phyloP scores from a whole-genome alignment of 305 asterid genomes.

The Plantago coronopus region DNA sequence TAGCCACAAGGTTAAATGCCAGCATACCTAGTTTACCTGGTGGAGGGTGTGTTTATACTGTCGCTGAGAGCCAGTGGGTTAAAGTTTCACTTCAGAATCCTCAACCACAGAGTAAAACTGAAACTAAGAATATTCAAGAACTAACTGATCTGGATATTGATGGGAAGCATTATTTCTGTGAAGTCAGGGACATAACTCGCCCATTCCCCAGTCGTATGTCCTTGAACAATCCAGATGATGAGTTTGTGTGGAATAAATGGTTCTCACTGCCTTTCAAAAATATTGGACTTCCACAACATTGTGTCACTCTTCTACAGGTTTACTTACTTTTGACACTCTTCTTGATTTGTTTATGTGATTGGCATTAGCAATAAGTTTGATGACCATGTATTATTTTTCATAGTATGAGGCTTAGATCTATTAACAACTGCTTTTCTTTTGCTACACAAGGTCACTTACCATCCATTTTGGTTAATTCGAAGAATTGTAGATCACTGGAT shows the following conservation, averaged over 20 bases:
- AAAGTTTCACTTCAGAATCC: constrained; percentile 83
- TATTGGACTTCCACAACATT: constrained; percentile 89
- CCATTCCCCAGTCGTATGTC: constrained; percentile 93
- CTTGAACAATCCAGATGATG: constrained; percentile 75
- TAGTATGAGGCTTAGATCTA: background rate
- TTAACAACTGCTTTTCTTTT: constrained; percentile 8
- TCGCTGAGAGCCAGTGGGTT: constrained; percentile 94
- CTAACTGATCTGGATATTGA: constrained; percentile 88
- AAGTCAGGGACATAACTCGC: constrained; percentile 84
- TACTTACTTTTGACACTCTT: constrained; percentile 40
- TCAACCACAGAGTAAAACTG: constrained; percentile 83
- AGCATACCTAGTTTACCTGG: constrained; percentile 88
- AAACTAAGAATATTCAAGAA: constrained; percentile 80
- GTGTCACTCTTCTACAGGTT: constrained; percentile 93
- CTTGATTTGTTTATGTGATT: constrained; percentile 19
- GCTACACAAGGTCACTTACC: constrained; percentile 6
- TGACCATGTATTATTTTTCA: background rate
- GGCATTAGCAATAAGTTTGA: constrained; percentile 7
- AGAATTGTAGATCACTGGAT: background rate
- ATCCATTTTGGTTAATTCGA: constrained; percentile 7
- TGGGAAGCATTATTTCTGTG: constrained; percentile 93
- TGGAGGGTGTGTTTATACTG: constrained; percentile 84
- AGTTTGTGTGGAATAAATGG: constrained; percentile 98
- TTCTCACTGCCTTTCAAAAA: constrained; percentile 72
- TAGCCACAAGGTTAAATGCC: constrained; percentile 77